Conservation (phyloP, 2,329 filamentous ascomycete species). For the Epichloe aotearoae region DNA sequence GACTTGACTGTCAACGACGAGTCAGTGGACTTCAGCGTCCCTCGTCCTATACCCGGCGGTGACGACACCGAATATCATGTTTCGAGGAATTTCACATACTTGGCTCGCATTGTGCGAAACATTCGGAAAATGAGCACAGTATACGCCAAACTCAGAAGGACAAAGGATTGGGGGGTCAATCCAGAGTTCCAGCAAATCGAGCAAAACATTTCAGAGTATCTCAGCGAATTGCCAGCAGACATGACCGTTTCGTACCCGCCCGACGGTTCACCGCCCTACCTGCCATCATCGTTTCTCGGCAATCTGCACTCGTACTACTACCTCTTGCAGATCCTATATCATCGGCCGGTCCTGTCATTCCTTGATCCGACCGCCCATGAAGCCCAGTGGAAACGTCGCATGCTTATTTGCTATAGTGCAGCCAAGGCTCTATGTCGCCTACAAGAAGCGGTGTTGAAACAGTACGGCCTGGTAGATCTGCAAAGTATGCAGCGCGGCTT, state of each 20-base stretch:
- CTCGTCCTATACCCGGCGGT: slow-evolving; percentile 47
- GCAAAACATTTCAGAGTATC: slow-evolving; percentile 62
- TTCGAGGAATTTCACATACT: slow-evolving; percentile 75
- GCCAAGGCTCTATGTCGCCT: slow-evolving; percentile 76
- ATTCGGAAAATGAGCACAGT: slow-evolving; percentile 65
- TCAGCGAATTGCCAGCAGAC: slow-evolving; percentile 64
- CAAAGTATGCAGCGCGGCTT: slow-evolving; percentile 89
- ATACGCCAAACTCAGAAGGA: slow-evolving; percentile 61
- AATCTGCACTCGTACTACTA: slow-evolving; percentile 87
- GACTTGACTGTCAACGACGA: slow-evolving; percentile 66
- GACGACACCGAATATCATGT: slow-evolving; percentile 65
- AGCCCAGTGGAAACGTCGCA: slow-evolving; percentile 74
- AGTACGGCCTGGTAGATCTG: slow-evolving; percentile 66
- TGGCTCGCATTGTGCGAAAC: slow-evolving; percentile 64
- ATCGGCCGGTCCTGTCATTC: slow-evolving; percentile 72
- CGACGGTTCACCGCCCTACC: slow-evolving; percentile 70
- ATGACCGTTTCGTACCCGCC: slow-evolving; percentile 63
- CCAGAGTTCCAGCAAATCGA: slow-evolving; percentile 72
- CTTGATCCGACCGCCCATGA: slow-evolving; percentile 59
- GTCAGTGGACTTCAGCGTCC: slow-evolving; percentile 61
- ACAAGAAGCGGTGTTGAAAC: slow-evolving; percentile 68
- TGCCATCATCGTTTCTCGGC: slow-evolving; percentile 75
- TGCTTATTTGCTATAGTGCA: slow-evolving; percentile 72
- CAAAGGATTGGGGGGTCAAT: slow-evolving; percentile 80
- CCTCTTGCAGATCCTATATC: slow-evolving; percentile 71